Evolutionary conservation across 2,329 filamentous ascomycete species (phyloP).

Genomic region (Mycosphaerella sp.): DNA sequence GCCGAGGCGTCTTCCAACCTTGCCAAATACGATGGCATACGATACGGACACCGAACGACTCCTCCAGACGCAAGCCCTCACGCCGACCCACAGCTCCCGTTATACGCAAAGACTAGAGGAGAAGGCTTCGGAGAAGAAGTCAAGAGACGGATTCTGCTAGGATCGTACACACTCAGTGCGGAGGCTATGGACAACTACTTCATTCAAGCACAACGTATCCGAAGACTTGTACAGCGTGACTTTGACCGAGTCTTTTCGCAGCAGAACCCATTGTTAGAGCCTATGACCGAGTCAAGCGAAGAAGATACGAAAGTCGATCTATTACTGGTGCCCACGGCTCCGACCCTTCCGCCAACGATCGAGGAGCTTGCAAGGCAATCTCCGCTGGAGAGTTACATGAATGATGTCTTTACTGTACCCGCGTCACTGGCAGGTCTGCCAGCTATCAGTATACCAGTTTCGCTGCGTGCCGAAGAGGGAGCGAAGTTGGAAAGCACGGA

Average conservation of each 20-base stretch:
- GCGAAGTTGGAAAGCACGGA: slow-evolving; percentile 26
- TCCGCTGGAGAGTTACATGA: slow-evolving; percentile 64
- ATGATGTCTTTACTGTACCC: slow-evolving; percentile 93
- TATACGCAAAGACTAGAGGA: slow-evolving; percentile 72
- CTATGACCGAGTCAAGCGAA: slow-evolving; percentile 29
- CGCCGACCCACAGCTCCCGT: slow-evolving; percentile 28
- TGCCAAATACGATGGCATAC: slow-evolving; percentile 94
- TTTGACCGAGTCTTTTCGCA: slow-evolving; percentile 73
- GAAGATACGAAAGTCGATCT: slow-evolving; percentile 72
- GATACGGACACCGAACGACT: slow-evolving; percentile 63
- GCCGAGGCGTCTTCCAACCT: slow-evolving; percentile 95
- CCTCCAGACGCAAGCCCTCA: slow-evolving; percentile 46
- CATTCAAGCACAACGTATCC: slow-evolving; percentile 81
- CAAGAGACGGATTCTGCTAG: slow-evolving; percentile 76
- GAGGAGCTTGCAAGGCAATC: slow-evolving; percentile 47
- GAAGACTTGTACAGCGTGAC: slow-evolving; percentile 75
- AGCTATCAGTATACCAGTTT: slow-evolving; percentile 73
- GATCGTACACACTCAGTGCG: slow-evolving; percentile 83
- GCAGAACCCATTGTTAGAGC: slow-evolving; percentile 58
- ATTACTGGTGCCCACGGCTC: slow-evolving; percentile 79
- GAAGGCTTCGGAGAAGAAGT: slow-evolving; percentile 78
- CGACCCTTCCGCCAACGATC: slow-evolving; percentile 63
- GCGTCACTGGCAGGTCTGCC: slow-evolving; percentile 88
- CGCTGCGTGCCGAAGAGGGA: slow-evolving; percentile 26
- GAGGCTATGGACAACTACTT: slow-evolving; percentile 96